Conservation (phyloP, 257 asterid species). For the Nicotiana attenuata region DNA sequence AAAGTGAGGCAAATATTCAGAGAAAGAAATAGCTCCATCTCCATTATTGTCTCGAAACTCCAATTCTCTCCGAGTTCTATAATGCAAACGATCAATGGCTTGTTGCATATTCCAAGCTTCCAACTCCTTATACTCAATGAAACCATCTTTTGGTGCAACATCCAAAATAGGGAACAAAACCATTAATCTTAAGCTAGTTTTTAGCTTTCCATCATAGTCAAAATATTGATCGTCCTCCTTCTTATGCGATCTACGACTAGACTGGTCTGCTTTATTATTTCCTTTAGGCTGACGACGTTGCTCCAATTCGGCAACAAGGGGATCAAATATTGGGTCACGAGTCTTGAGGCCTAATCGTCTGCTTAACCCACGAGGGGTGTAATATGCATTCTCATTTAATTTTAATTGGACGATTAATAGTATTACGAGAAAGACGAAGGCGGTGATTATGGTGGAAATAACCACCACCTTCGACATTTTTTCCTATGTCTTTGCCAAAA, state of each 20-base stretch:
- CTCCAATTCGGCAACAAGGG: conserved; percentile 17
- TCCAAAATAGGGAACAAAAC: conserved; percentile 30
- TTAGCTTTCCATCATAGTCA: conserved; percentile 21
- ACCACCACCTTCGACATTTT: conserved; percentile 40
- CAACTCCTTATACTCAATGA: conserved; percentile 26
- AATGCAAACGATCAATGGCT: conserved; percentile 25
- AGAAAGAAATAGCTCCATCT: conserved; percentile 32
- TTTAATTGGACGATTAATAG: neutral
- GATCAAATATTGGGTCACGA: conserved; percentile 18
- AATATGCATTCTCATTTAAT: neutral
- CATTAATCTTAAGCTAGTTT: conserved; percentile 25
- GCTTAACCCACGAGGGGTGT: conserved; percentile 8
- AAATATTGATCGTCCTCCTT: conserved; percentile 15
- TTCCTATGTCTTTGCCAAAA: neutral
- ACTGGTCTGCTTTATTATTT: neutral
- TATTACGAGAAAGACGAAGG: conserved; percentile 15
- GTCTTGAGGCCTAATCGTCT: conserved; percentile 21
- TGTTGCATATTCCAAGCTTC: conserved; percentile 29
- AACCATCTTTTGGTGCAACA: conserved; percentile 22
- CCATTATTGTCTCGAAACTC: conserved; percentile 25
- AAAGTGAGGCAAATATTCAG: conserved; percentile 25
- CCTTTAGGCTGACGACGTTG: neutral
- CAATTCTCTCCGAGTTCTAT: conserved; percentile 17
- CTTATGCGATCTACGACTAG: neutral
- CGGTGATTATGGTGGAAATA: conserved; percentile 18